These are phyloP conservation scores for Colletotrichum tropicicola DNA, from an alignment of 2,329 filamentous ascomycete genomes.

Conservation along the genomic window DNA sequence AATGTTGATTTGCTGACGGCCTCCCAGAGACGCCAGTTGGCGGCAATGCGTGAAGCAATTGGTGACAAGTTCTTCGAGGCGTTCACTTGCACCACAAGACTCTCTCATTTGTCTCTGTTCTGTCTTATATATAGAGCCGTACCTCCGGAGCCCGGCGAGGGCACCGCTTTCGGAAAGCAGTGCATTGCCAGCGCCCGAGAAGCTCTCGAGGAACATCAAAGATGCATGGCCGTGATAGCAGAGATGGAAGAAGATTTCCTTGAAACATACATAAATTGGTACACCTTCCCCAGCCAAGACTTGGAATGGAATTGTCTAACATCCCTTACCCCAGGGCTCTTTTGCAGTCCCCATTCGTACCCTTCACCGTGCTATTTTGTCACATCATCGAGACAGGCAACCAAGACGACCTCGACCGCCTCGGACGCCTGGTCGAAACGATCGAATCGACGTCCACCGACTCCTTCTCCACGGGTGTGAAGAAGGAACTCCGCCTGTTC, in stretches of 20 bases:
- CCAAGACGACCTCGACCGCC: slow-evolving; percentile 47
- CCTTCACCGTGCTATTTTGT: slow-evolving; percentile 38
- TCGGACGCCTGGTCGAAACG: slow-evolving; percentile 27
- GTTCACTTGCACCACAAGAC: slow-evolving; percentile 28
- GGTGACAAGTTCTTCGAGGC: slow-evolving; percentile 30
- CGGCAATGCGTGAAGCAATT: background rate
- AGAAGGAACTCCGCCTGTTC: slow-evolving; percentile 34
- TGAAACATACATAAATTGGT: slow-evolving; percentile 31
- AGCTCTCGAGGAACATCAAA: slow-evolving; percentile 32
- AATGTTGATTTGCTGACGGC: too few species aligned
- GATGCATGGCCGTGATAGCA: slow-evolving; percentile 24
- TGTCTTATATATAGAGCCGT: slow-evolving; percentile 38
- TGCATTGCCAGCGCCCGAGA: slow-evolving; percentile 34
- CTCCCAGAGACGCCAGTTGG: background rate
- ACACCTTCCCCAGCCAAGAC: background rate
- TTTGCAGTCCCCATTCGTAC: slow-evolving; percentile 34
- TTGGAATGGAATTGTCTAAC: background rate
- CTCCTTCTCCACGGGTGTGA: background rate
- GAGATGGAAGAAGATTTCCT: slow-evolving; percentile 6
- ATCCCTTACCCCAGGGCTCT: slow-evolving; percentile 21
- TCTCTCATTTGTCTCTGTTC: slow-evolving; percentile 34
- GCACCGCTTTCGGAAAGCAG: slow-evolving; percentile 32
- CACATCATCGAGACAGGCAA: slow-evolving; percentile 47
- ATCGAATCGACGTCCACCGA: slow-evolving; percentile 20
- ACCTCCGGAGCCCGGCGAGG: slow-evolving; percentile 23